A percentile compares a stretch with the other conserved stretches of the same genome.
phyloP scores from a whole-genome alignment of 148 eudicot species.

The Arbutus unedo region DNA sequence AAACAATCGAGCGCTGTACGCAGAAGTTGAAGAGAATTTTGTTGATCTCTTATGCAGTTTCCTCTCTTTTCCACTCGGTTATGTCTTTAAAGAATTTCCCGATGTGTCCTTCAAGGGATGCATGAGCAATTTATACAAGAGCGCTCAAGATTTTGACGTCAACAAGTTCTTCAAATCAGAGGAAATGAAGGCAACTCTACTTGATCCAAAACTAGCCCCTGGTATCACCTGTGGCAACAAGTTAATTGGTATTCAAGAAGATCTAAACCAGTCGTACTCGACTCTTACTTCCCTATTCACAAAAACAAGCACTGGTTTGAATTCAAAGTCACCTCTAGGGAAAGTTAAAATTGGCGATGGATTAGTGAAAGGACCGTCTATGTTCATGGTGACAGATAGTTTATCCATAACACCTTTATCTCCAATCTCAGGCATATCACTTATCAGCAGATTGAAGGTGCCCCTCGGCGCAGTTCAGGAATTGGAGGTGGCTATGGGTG shows the following conservation, averaged over 20 bases:
- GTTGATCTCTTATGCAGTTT: slow-evolving; percentile 18
- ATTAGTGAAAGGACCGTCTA: neutral
- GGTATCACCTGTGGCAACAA: slow-evolving; percentile 10
- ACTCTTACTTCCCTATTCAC: neutral
- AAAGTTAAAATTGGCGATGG: neutral
- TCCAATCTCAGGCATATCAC: slow-evolving; percentile 4
- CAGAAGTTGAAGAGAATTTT: slow-evolving; percentile 17
- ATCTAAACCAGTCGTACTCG: neutral
- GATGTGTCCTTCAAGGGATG: slow-evolving; percentile 11
- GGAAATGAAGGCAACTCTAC: slow-evolving; percentile 15
- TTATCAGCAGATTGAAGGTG: neutral
- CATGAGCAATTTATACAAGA: slow-evolving; percentile 13
- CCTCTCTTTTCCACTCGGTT: slow-evolving; percentile 18
- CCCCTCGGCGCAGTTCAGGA: neutral
- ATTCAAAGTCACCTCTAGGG: neutral
- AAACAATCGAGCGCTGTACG: slow-evolving; percentile 7
- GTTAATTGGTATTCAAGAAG: slow-evolving; percentile 11
- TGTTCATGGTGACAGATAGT: slow-evolving; percentile 14
- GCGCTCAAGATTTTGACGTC: neutral
- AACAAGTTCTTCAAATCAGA: neutral
- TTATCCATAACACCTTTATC: slow-evolving; percentile 16
- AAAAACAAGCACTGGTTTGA: fast-evolving
- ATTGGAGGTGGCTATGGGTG: slow-evolving; percentile 9
- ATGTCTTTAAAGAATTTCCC: neutral
- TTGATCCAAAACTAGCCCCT: slow-evolving; percentile 18